phyloP scores from a whole-genome alignment of 352 stramenopile genomes.

The Blastocystis hominis region DNA sequence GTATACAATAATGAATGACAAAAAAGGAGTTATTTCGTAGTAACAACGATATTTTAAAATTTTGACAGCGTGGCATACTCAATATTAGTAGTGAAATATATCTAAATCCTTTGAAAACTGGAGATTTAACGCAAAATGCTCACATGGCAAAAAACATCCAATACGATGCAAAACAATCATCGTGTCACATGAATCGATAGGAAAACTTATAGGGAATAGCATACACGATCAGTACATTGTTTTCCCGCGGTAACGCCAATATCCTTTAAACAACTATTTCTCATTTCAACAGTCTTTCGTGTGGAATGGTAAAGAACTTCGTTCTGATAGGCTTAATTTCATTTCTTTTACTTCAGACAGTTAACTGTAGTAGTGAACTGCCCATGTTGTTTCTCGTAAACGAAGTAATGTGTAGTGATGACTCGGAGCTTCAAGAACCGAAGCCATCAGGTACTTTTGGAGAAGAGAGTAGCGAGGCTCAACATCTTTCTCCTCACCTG shows the following conservation, averaged over 20 bases:
- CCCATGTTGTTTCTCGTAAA: neutral
- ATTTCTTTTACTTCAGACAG: neutral
- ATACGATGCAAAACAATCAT: no score
- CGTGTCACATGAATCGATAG: no score
- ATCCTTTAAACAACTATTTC: neutral
- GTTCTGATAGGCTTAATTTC: neutral
- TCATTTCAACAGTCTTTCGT: neutral
- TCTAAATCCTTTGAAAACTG: no score
- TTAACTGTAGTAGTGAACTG: neutral
- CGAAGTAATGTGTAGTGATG: neutral
- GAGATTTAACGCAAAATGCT: no score
- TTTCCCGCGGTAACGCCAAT: neutral
- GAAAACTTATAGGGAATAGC: no score
- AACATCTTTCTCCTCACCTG: neutral
- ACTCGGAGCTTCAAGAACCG: neutral
- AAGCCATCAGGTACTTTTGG: neutral
- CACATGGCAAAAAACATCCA: no score
- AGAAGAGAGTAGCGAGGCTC: neutral
- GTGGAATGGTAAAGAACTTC: neutral
- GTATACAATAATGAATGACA: neutral
- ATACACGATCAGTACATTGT: no score
- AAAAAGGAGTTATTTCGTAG: neutral
- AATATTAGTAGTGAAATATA: no score
- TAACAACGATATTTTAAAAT: no score
- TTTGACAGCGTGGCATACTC: no score